Percentiles rank a stretch among this genome's conserved stretches.
These are phyloP conservation scores for Telopea speciosissima DNA, from an alignment of 177 flowering plant genomes.

Conservation along the genomic window DNA sequence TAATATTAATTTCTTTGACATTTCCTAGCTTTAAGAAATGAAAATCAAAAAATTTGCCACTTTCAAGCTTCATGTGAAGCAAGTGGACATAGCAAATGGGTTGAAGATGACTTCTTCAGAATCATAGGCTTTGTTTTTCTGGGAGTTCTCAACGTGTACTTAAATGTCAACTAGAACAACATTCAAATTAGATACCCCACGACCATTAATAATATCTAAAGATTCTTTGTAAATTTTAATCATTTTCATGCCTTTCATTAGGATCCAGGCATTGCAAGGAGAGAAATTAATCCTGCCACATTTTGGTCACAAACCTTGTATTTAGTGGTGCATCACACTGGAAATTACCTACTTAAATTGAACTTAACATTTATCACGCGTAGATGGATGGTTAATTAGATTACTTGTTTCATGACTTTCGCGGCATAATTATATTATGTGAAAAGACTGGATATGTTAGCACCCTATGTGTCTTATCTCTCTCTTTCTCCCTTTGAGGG, in stretches of 20 bases:
- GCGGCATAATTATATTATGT: neutral
- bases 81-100: conserved; percentile 18
- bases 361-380: neutral
- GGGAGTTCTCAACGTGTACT: conserved; percentile 23
- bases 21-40: too few species aligned
- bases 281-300: conserved; percentile 17
- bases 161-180: conserved; percentile 9
- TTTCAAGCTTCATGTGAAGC: conserved; percentile 11
- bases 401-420: neutral
- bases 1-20: too few species aligned
- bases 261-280: conserved; percentile 13
- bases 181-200: neutral
- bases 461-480: too few species aligned
- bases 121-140: conserved; percentile 17
- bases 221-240: conserved; percentile 7
- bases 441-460: too few species aligned
- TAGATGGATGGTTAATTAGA: neutral
- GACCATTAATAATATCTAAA: neutral
- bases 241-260: conserved; percentile 2
- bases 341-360: neutral
- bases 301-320: conserved; percentile 13
- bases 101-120: conserved; percentile 6
- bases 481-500: too few species aligned
- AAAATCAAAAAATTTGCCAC: too few species aligned
- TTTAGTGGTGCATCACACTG: neutral